A percentile compares a stretch with the other conserved stretches of the same genome.
phyloP scores from a whole-genome alignment of 306 rosid species.

The Oxytropis ochrocephala region DNA sequence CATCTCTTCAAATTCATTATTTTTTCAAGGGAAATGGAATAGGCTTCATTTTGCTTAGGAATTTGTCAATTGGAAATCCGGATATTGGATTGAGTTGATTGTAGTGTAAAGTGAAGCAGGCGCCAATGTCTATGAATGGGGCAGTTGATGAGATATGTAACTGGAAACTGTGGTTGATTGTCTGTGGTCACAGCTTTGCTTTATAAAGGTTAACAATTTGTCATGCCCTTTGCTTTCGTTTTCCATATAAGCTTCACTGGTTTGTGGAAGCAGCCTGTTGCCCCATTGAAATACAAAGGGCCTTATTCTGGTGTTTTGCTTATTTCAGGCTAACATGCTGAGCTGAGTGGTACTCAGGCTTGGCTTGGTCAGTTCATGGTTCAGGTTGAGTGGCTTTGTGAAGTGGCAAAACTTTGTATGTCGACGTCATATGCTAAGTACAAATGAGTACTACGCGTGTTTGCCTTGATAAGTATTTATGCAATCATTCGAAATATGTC shows the following conservation, averaged over 20 bases:
- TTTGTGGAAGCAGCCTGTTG: conserved; percentile 13
- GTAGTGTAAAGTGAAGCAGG: background rate
- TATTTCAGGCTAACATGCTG: conserved; percentile 33
- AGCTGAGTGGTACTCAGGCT: conserved; percentile 25
- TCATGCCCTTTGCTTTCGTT: background rate
- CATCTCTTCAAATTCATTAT: background rate
- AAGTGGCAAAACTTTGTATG: conserved; percentile 18
- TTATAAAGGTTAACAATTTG: background rate
- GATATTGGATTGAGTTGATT: background rate
- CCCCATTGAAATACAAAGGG: conserved; percentile 12
- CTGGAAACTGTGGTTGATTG: background rate
- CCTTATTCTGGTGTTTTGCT: conserved; percentile 31
- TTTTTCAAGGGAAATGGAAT: background rate
- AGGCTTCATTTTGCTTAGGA: background rate
- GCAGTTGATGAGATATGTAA: background rate
- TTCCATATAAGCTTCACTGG: background rate
- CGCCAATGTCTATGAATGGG: background rate
- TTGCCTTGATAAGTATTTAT: background rate
- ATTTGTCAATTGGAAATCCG: background rate
- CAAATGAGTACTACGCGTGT: background rate
- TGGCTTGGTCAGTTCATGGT: conserved; percentile 19
- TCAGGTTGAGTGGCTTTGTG: conserved; percentile 18
- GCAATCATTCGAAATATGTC: background rate
- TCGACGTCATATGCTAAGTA: background rate
- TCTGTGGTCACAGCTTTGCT: background rate